Base-by-base conservation (phyloP, 169 alveolate species). In the Babesia divergens region DNA sequence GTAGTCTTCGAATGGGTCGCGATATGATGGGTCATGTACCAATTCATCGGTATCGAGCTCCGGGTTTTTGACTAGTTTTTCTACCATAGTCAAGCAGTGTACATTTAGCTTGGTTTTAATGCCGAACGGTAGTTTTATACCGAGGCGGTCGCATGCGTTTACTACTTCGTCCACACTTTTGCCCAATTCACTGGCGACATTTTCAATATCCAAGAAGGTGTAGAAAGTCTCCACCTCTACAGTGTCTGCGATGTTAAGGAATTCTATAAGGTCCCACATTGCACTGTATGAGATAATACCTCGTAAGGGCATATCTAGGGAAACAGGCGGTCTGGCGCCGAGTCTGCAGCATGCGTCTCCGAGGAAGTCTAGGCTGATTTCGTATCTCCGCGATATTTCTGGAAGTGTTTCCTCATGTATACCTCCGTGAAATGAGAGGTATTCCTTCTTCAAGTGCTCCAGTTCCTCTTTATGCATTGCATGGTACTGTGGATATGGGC, bases 321-420 rank as follows among this genome's bases (percentile, higher is more conserved):
- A 50, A 7, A 80, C 40, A 7, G 88, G 88, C 13, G 77, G 64
- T 9, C 26, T 26, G 28, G 88, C 88, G 1, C 88, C 88, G 13
- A 80, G 43, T n/a, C 83, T 38, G 24, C 88, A 80, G 59, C 82
- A 80, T 2, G 88, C 88, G 49, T 80, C 88, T 1, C 82, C 82
- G 5, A 80, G 74, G 55, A 80, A 80, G 34, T 68, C 75, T 2
- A 69, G 43, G 40, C 69, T 26, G 3, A 80, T 44, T 35, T 53
- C 65, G 35, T 20, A 80, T 4, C 87, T 35, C 14, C 38, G 54
- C 24, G 74, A 43, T n/a, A 79, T 69, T 29, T 68, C 65, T 20
- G 60, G 82, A 18, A 80, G 44, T 0, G 82, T 80, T 31, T 56
- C 53, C 55, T 80, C 83, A 47, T 80, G 88, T 14, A 69, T 62